Evolutionary conservation across 306 rosid species (phyloP).

Genomic region (Lathyrus tuberosus): DNA sequence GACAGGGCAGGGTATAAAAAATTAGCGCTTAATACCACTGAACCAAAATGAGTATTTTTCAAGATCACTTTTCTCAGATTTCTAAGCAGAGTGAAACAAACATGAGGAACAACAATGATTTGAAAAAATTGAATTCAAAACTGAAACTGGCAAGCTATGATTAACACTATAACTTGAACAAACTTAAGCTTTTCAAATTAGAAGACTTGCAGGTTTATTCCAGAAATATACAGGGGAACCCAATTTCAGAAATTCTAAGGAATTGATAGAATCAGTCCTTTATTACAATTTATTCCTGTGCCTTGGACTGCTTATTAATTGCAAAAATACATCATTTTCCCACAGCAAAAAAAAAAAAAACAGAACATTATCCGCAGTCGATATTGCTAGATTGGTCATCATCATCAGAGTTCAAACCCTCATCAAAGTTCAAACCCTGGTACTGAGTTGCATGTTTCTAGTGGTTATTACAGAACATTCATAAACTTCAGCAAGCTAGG

Average conservation of each 20-base stretch:
- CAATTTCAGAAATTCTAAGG: not conserved
- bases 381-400: too few species aligned
- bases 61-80: constrained; percentile 13
- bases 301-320: not conserved
- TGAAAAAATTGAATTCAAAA: constrained; percentile 7
- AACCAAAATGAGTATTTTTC: constrained; percentile 13
- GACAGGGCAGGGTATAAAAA: too few species aligned
- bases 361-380: too few species aligned
- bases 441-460: too few species aligned
- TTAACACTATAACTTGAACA: not conserved
- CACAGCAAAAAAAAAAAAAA: not conserved
- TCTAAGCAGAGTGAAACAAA: not conserved
- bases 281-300: not conserved
- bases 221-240: constrained; percentile 8
- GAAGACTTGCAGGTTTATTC: not conserved
- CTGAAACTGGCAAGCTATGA: not conserved
- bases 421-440: too few species aligned
- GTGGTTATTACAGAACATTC: not conserved
- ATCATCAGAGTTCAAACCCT: too few species aligned
- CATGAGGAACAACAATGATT: not conserved
- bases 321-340: not conserved
- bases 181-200: not conserved
- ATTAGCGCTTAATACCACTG: not conserved
- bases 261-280: not conserved
- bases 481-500: not conserved